These are phyloP conservation scores for Tubosaeta sp. DNA, from an alignment of 768 basidiomycete genomes.

Conservation along the genomic window DNA sequence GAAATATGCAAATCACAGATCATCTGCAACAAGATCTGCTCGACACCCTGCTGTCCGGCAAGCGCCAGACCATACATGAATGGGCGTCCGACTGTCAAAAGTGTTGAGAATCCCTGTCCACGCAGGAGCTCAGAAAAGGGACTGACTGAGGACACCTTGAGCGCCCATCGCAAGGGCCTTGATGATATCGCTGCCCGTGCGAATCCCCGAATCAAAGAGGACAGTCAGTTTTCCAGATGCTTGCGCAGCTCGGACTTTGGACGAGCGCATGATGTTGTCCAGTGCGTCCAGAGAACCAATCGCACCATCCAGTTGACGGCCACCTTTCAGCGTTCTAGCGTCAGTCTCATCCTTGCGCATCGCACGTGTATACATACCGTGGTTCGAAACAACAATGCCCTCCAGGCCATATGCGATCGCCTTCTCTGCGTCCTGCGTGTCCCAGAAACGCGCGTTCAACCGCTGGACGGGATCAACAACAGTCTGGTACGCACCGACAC, in stretches of 20 bases:
- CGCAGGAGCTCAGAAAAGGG: not conserved
- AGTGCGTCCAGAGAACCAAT: conserved; percentile 73
- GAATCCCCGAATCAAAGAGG: conserved; percentile 68
- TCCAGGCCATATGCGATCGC: conserved; percentile 42
- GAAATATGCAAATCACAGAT: conserved; percentile 66
- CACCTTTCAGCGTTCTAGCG: conserved; percentile 39
- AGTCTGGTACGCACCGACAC: conserved; percentile 43
- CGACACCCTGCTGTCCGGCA: conserved; percentile 69
- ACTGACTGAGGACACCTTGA: conserved; percentile 70
- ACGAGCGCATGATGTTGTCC: conserved; percentile 62
- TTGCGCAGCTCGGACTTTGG: conserved; percentile 55
- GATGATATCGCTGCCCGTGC: conserved; percentile 78
- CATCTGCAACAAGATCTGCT: conserved; percentile 64
- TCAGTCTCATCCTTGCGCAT: not conserved
- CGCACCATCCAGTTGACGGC: conserved; percentile 76
- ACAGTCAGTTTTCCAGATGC: conserved; percentile 59
- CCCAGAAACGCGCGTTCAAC: not conserved
- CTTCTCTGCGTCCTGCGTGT: conserved; percentile 43
- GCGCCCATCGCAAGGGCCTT: conserved; percentile 86
- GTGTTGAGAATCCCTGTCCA: not conserved
- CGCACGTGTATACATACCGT: conserved; percentile 15
- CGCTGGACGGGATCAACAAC: not conserved
- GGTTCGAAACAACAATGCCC: conserved; percentile 47
- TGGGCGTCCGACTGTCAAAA: conserved; percentile 59
- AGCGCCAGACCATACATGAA: conserved; percentile 70